Evolutionary conservation across 2,329 filamentous ascomycete genomes (phyloP).

Genomic region (Apiospora rasikravindrae): DNA sequence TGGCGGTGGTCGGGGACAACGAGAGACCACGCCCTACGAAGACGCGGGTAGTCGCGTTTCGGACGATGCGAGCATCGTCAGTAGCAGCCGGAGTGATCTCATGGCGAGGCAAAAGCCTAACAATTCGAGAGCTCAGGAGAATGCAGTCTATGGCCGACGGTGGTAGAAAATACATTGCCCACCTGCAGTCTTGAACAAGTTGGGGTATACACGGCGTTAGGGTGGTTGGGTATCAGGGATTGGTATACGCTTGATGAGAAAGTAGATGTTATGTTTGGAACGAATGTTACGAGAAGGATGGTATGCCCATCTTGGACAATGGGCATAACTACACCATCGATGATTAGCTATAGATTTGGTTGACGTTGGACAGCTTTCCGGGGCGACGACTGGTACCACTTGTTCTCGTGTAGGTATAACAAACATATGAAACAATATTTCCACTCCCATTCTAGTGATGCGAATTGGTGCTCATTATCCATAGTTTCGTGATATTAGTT

Average conservation of each 20-base stretch:
- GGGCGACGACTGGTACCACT: background rate
- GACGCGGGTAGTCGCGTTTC: background rate
- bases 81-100: background rate
- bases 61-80: background rate
- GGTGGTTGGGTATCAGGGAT: background rate
- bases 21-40: background rate
- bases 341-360: background rate
- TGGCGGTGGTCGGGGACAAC: conserved; percentile 40
- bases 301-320: background rate
- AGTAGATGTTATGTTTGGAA: conserved; percentile 1
- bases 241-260: background rate
- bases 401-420: background rate
- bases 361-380: background rate
- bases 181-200: background rate
- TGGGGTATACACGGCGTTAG: background rate
- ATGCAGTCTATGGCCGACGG: conserved; percentile 47
- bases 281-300: conserved; percentile 2
- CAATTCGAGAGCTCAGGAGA: conserved; percentile 39
- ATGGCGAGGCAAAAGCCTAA: conserved; percentile 22
- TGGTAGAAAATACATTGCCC: conserved; percentile 38
- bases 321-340: background rate
- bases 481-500: background rate
- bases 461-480: background rate
- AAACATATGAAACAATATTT: background rate
- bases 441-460: too few relatives aligned